Evolutionary conservation across 2,329 filamentous ascomycete genomes (phyloP).

Genomic region (Dryadomyces quercus-mongolicae): DNA sequence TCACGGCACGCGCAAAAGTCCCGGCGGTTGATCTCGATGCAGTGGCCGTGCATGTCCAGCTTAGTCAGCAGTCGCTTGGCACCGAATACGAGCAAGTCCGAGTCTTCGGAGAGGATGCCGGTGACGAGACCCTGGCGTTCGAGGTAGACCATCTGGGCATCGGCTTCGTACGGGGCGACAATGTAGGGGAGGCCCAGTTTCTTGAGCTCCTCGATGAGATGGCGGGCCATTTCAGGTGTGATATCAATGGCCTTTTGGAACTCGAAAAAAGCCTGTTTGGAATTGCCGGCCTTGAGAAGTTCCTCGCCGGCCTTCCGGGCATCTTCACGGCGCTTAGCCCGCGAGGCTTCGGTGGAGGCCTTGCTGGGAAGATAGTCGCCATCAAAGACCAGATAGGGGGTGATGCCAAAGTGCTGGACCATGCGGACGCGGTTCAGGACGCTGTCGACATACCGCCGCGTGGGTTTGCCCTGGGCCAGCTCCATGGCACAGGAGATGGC

Average conservation of each 20-base stretch:
- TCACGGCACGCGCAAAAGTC: conserved; percentile 86
- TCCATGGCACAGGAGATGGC: conserved; percentile 85
- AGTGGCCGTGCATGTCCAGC: conserved; percentile 85
- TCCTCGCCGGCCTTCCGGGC: conserved; percentile 66
- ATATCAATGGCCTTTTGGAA: conserved; percentile 93
- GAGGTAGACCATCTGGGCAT: conserved; percentile 91
- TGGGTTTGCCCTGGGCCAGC: conserved; percentile 77
- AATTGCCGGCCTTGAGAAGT: conserved; percentile 69
- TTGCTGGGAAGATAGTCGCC: conserved; percentile 94
- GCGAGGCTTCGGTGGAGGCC: conserved; percentile 67
- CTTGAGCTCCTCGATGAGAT: conserved; percentile 86
- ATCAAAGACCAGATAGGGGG: conserved; percentile 92
- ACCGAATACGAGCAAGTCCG: conserved; percentile 89
- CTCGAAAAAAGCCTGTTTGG: conserved; percentile 68
- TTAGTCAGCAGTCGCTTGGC: conserved; percentile 86
- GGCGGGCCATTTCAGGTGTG: conserved; percentile 87
- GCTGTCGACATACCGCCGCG: conserved; percentile 80
- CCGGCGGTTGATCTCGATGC: conserved; percentile 77
- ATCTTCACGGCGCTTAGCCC: conserved; percentile 63
- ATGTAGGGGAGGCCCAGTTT: conserved; percentile 69
- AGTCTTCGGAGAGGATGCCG: conserved; percentile 92
- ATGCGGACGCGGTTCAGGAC: conserved; percentile 85
- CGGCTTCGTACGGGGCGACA: conserved; percentile 93
- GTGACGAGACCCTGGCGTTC: conserved; percentile 73
- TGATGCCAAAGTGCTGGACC: conserved; percentile 86